Evolutionary conservation across 768 basidiomycete genomes (phyloP).

Genomic region (Calocera viscosa): DNA sequence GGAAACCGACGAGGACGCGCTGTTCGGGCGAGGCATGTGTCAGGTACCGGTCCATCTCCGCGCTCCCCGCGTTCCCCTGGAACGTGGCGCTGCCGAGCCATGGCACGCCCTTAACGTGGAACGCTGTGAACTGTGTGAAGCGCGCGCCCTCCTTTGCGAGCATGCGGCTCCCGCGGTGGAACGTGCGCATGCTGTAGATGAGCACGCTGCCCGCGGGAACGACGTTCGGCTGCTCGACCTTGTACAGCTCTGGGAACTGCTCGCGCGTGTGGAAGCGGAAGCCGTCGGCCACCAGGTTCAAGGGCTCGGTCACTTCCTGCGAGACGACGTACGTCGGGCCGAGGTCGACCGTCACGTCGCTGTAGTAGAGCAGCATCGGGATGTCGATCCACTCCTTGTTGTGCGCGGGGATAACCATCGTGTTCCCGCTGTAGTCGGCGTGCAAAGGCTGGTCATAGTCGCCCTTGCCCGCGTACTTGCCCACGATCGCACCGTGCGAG

Average conservation of each 20-base stretch:
- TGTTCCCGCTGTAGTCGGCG: slow-evolving; percentile 9
- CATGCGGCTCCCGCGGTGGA: too few relatives aligned
- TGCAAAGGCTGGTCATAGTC: slow-evolving; percentile 9
- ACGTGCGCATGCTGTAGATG: too few relatives aligned
- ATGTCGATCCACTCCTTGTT: slow-evolving; percentile 10
- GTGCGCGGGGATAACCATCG: neutral
- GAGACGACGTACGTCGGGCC: slow-evolving; percentile 7
- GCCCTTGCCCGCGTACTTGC: slow-evolving; percentile 10
- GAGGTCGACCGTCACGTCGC: neutral
- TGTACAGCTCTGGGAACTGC: slow-evolving; percentile 10
- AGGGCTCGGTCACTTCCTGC: slow-evolving; percentile 2
- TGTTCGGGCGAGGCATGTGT: too few relatives aligned
- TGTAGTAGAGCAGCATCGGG: neutral
- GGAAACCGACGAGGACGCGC: too few relatives aligned
- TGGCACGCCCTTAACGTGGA: too few relatives aligned
- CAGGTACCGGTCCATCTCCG: too few relatives aligned
- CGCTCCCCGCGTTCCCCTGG: too few relatives aligned
- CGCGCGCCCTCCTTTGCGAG: too few relatives aligned
- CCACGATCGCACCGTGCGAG: neutral
- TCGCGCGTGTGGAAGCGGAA: neutral
- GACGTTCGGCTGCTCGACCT: neutral
- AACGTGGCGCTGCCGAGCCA: too few relatives aligned
- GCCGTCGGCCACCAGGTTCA: neutral
- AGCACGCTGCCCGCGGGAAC: too few relatives aligned
- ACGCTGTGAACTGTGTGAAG: too few relatives aligned